These are phyloP conservation scores for Zopfia rhizophila DNA, from an alignment of 2,329 filamentous ascomycete species.

Conservation along the genomic window DNA sequence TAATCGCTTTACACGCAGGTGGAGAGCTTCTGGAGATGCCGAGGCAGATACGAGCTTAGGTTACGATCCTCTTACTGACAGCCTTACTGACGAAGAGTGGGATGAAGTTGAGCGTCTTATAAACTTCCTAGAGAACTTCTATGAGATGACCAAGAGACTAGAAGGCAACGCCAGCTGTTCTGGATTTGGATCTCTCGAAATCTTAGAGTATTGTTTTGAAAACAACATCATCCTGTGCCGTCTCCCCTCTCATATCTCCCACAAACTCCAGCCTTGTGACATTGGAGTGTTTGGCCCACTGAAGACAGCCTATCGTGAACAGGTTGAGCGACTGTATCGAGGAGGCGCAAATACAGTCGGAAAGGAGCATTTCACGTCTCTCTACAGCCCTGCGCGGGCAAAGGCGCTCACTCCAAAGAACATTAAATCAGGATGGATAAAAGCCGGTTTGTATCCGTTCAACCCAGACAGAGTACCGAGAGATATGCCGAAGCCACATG, in stretches of 20 bases:
- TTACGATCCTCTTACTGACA: slow-evolving; percentile 13
- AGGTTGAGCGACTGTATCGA: slow-evolving; percentile 31
- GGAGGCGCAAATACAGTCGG: slow-evolving; percentile 28
- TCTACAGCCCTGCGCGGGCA: slow-evolving; percentile 32
- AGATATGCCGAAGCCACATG: slow-evolving; percentile 33
- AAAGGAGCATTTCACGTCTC: slow-evolving; percentile 36
- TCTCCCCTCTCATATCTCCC: slow-evolving; percentile 31
- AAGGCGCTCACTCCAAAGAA: slow-evolving; percentile 36
- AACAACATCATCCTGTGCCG: slow-evolving; percentile 48
- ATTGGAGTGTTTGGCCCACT: slow-evolving; percentile 28
- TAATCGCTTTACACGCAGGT: background rate
- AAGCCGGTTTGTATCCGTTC: slow-evolving; percentile 36
- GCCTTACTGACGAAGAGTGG: slow-evolving; percentile 13
- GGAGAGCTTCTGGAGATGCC: too few species aligned
- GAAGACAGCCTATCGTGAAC: slow-evolving; percentile 35
- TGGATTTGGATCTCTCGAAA: slow-evolving; percentile 36
- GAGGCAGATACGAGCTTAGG: too few species aligned
- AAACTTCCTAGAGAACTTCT: slow-evolving; percentile 7
- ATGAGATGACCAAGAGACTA: slow-evolving; percentile 11
- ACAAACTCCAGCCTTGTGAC: slow-evolving; percentile 34
- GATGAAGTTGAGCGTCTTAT: slow-evolving; percentile 11
- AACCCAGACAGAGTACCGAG: slow-evolving; percentile 38
- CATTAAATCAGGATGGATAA: slow-evolving; percentile 36
- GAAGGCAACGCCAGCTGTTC: slow-evolving; percentile 15
- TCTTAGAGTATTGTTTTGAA: slow-evolving; percentile 42